Conservation (phyloP, 192 early-diverging fungal genomes). For the Coemansia asiatica region DNA sequence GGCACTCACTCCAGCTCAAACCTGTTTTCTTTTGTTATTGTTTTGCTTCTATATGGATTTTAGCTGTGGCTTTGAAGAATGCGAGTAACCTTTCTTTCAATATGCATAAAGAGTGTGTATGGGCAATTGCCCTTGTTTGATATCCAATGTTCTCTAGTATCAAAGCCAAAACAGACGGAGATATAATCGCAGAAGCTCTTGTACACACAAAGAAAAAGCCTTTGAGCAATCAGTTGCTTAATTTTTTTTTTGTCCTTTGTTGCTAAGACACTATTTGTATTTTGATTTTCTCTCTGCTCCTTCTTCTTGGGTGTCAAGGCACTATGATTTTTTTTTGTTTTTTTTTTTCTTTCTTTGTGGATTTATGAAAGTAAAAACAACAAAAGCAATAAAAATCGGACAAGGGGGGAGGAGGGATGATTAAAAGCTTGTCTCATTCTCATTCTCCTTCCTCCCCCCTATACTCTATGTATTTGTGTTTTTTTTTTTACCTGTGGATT, state of each 20-base stretch:
- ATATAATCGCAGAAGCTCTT: too few relatives aligned
- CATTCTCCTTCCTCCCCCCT: background rate
- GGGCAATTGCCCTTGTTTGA: too few relatives aligned
- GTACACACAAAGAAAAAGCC: too few relatives aligned
- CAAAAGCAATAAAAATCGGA: background rate
- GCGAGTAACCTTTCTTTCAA: background rate
- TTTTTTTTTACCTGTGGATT: background rate
- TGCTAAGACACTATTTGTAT: too few relatives aligned
- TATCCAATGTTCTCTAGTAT: too few relatives aligned
- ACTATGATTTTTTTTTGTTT: background rate
- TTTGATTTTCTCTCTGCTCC: too few relatives aligned
- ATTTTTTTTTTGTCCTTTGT: too few relatives aligned
- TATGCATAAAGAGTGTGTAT: background rate
- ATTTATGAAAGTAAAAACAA: background rate
- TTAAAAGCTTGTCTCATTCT: background rate
- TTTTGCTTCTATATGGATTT: background rate
- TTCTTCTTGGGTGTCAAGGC: too few relatives aligned
- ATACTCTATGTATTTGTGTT: background rate
- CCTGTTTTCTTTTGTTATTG: background rate
- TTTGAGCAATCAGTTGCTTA: too few relatives aligned
- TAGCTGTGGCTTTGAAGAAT: background rate
- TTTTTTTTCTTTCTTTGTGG: background rate
- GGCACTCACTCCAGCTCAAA: too few relatives aligned
- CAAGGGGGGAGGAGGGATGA: constrained; percentile 1
- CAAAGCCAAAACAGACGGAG: too few relatives aligned